Percentiles rank a stretch among this genome's conserved stretches.
Evolutionary conservation across 441 rosid species (phyloP).

Genomic region (Eruca vesicaria): DNA sequence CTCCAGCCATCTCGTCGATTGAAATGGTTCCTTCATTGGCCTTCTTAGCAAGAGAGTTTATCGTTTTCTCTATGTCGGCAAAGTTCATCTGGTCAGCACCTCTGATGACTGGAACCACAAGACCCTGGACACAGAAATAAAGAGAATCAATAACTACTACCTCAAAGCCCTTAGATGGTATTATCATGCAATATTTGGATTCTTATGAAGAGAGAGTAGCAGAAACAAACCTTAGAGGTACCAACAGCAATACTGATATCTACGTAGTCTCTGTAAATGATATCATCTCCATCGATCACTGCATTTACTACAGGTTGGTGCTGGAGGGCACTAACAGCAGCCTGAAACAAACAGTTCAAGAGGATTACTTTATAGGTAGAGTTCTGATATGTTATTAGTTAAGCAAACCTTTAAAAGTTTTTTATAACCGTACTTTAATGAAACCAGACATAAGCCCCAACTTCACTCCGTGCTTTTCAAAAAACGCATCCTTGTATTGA

Average conservation of each 20-base stretch:
- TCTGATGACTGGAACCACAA: conserved; percentile 94
- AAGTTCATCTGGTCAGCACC: conserved; percentile 81
- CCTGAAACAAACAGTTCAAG: conserved; percentile 48
- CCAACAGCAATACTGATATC: conserved; percentile 98
- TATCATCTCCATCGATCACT: conserved; percentile 94
- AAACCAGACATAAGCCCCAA: conserved; percentile 98
- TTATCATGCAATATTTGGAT: not conserved
- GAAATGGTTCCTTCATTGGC: conserved; percentile 93
- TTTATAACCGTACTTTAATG: conserved; percentile 66
- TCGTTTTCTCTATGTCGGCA: conserved; percentile 89
- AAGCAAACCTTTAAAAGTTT: not conserved
- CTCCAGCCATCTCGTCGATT: conserved; percentile 99
- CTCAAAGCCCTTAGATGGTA: not conserved
- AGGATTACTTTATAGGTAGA: not conserved
- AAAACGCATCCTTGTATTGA: conserved; percentile 91
- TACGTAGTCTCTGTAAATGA: conserved; percentile 90
- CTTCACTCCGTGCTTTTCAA: conserved; percentile 95
- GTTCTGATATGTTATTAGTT: not conserved
- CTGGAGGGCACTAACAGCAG: conserved; percentile 96
- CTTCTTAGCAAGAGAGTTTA: conserved; percentile 87
- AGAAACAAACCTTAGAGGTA: conserved; percentile 79
- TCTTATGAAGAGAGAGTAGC: not conserved
- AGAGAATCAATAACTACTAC: conserved; percentile 3
- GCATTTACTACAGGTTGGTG: conserved; percentile 95
- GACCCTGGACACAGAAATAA: conserved; percentile 55